Percentiles rank a stretch among this genome's conserved stretches.
These are phyloP conservation scores for Kluyveromyces aestuarii DNA, from an alignment of 805 yeast genomes.

Conservation along the genomic window DNA sequence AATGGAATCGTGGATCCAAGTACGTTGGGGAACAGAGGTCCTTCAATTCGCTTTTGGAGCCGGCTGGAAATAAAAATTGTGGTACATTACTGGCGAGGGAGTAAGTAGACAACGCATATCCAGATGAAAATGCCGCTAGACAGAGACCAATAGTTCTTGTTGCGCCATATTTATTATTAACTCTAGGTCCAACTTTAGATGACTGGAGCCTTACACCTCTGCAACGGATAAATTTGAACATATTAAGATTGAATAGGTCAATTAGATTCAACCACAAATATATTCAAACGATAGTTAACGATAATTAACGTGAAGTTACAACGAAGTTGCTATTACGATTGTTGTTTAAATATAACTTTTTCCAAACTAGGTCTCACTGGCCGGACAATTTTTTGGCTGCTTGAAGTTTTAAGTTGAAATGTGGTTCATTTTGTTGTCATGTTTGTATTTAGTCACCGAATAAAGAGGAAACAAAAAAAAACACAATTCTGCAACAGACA, in stretches of 20 bases:
- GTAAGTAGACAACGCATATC: neutral
- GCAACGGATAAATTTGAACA: neutral
- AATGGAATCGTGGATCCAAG: conserved; percentile 10
- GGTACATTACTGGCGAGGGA: neutral
- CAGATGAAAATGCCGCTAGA: neutral
- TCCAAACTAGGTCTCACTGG: neutral
- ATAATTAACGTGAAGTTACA: too few species aligned
- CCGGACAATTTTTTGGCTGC: neutral
- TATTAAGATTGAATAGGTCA: neutral
- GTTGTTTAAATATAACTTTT: neutral
- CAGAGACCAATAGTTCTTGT: neutral
- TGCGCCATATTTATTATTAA: neutral
- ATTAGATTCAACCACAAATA: neutral
- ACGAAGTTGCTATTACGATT: too few species aligned
- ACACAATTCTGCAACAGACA: too few species aligned
- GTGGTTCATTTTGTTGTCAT: neutral
- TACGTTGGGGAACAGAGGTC: conserved; percentile 21
- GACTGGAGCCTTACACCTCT: neutral
- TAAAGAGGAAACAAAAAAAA: too few species aligned
- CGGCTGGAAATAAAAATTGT: conserved; percentile 16
- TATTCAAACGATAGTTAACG: too few species aligned
- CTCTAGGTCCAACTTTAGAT: neutral
- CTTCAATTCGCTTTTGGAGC: conserved; percentile 13
- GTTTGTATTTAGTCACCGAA: neutral
- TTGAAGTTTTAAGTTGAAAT: neutral